Base-by-base conservation (phyloP, 2,329 filamentous ascomycete species). In the Penicillium sp. region DNA sequence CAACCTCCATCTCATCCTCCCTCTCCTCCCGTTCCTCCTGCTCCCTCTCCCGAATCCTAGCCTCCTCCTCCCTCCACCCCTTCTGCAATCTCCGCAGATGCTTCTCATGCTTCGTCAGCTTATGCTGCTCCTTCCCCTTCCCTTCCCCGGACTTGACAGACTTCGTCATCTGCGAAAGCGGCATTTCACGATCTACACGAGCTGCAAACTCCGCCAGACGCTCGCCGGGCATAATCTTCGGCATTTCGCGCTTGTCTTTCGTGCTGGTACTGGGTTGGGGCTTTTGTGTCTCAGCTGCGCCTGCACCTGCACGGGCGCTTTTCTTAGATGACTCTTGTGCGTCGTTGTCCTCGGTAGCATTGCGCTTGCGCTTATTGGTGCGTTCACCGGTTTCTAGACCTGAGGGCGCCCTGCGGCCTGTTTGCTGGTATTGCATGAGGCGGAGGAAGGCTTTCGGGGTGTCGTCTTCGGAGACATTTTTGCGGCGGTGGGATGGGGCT, bases 381-480 rank as follows among this genome's bases (percentile, higher is more conserved):
- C 64, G 69, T 19, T 50, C 50, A 14, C 49, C 52, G 2, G 88
- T 88, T 56, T 93, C 81, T 64, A 62, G 46, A 12, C 56, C 95
- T 86, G 8, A 95, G 75, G 6, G 86, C 84, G 52, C 55, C n/a
- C 58, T 57, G 14, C 49, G 84, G 18, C 72, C 73, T n/a, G 81
- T 78, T 13, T 75, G 71, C 34, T 85, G 80, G 57, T 84, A 81
- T 29, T 87, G 83, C 87, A 97, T 93, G 54, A 97, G 74, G 11
- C 90, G 84, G 54, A 82, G 82, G 70, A 99, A 99, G 1, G 87
- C 89, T 58, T 89, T 87, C 0, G 93, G 93, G 1, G 88, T 91
- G 72, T 97, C 93, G 67, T 95, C 84, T 33, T 80, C 69, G 30
- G 54, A 43, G 29, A 54, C 57, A 75, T 27, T 67, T 69, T 68